Conservation (phyloP, 257 asterid genomes). For the Ophiorrhiza pumila region DNA sequence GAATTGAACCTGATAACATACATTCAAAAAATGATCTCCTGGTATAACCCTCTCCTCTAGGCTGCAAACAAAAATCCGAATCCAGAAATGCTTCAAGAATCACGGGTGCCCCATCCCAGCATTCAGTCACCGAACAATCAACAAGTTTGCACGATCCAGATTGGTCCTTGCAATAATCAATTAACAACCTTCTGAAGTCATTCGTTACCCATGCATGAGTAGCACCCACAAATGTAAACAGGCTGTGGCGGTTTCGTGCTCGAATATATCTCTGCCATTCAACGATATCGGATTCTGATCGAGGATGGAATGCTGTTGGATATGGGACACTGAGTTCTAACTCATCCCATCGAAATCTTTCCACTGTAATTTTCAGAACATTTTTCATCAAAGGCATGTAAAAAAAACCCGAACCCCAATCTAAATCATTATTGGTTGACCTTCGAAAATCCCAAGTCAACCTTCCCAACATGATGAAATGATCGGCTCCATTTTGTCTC, state of each 20-base stretch:
- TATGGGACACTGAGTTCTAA: constrained; percentile 54
- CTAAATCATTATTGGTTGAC: constrained; percentile 34
- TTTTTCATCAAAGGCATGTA: constrained; percentile 51
- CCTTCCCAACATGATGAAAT: constrained; percentile 50
- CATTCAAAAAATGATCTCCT: constrained; percentile 56
- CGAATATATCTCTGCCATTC: constrained; percentile 38
- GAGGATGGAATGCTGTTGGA: constrained; percentile 60
- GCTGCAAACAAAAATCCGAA: constrained; percentile 57
- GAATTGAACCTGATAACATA: constrained; percentile 57
- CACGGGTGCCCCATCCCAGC: constrained; percentile 52
- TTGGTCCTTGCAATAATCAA: constrained; percentile 50
- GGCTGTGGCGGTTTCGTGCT: background rate
- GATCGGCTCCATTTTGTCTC: constrained; percentile 52
- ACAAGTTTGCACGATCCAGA: no score
- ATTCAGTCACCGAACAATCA: constrained; percentile 38
- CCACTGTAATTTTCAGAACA: constrained; percentile 38
- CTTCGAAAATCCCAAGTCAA: constrained; percentile 62
- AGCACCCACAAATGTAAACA: constrained; percentile 52
- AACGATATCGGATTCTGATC: constrained; percentile 43
- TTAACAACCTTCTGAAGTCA: constrained; percentile 47
- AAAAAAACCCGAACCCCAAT: constrained; percentile 50
- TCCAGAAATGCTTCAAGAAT: constrained; percentile 46
- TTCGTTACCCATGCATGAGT: constrained; percentile 41
- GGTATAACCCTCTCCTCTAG: constrained; percentile 56
- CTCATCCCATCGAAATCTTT: constrained; percentile 41